A percentile compares a stretch with the other conserved stretches of the same genome.
These are phyloP conservation scores for Clathrospora elynae DNA, from an alignment of 2,329 filamentous ascomycete genomes.

Conservation along the genomic window DNA sequence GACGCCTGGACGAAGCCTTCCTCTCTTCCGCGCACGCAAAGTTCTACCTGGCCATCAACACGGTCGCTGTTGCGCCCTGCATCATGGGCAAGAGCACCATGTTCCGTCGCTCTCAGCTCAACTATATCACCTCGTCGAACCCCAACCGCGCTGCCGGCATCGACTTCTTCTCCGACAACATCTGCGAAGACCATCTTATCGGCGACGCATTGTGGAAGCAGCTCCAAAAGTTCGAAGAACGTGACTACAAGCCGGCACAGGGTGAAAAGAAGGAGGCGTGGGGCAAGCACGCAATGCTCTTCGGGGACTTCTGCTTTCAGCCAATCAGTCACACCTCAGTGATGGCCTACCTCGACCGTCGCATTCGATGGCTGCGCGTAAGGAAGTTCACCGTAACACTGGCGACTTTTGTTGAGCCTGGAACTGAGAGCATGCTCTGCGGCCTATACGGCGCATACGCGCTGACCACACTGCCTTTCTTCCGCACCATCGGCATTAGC, in stretches of 20 bases:
- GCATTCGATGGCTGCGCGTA: conserved; percentile 88
- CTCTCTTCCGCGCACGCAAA: conserved; percentile 93
- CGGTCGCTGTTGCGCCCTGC: conserved; percentile 86
- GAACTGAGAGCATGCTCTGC: conserved; percentile 86
- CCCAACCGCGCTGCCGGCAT: conserved; percentile 67
- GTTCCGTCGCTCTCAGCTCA: conserved; percentile 91
- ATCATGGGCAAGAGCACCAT: conserved; percentile 98
- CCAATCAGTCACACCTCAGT: conserved; percentile 84
- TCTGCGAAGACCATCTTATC: conserved; percentile 97
- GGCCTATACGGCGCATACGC: conserved; percentile 80
- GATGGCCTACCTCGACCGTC: conserved; percentile 74
- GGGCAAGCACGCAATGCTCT: conserved; percentile 81
- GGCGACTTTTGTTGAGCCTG: conserved; percentile 90
- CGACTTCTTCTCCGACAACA: conserved; percentile 92
- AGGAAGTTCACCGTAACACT: conserved; percentile 90
- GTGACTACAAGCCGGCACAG: conserved; percentile 26
- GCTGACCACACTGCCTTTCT: conserved; percentile 72
- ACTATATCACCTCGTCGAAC: conserved; percentile 67
- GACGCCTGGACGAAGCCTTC: conserved; percentile 90
- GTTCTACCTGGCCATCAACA: conserved; percentile 97
- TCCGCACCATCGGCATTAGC: conserved; percentile 61
- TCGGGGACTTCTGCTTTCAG: conserved; percentile 86
- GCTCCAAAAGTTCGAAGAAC: conserved; percentile 43
- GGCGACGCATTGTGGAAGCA: conserved; percentile 87
- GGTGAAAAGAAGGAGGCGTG: conserved; percentile 52